A percentile compares a stretch with the other conserved stretches of the same genome.
Evolutionary conservation across 805 yeast species (phyloP).

Genomic region (Deakozyma indianensis): DNA sequence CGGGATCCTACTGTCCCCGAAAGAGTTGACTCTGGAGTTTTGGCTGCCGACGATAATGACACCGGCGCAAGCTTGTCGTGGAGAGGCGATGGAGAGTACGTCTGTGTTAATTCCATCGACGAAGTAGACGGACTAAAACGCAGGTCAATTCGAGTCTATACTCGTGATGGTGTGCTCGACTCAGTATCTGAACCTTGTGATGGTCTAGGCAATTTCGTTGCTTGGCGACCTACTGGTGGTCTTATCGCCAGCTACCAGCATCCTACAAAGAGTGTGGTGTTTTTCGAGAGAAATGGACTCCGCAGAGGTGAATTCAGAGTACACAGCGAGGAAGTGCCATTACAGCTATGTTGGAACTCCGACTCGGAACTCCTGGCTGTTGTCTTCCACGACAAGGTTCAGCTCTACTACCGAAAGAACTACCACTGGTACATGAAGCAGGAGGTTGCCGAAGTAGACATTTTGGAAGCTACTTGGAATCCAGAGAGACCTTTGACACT

Average conservation of each 20-base stretch:
- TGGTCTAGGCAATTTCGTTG: conserved; percentile 53
- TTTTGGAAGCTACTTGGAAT: conserved; percentile 30
- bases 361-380: conserved; percentile 69
- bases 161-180: conserved; percentile 57
- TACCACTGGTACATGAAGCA: conserved; percentile 94
- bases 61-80: conserved; percentile 46
- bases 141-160: conserved; percentile 72
- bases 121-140: conserved; percentile 28
- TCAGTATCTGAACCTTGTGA: conserved; percentile 85
- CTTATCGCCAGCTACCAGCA: conserved; percentile 73
- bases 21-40: conserved; percentile 52
- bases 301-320: conserved; percentile 76
- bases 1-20: conserved; percentile 82
- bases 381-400: conserved; percentile 46
- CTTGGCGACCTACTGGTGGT: conserved; percentile 91
- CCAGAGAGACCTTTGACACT: conserved; percentile 75
- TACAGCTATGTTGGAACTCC: conserved; percentile 60
- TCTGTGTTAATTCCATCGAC: conserved; percentile 55
- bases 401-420: conserved; percentile 81
- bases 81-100: conserved; percentile 90
- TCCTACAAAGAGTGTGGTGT: conserved; percentile 32
- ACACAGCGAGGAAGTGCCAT: conserved; percentile 29
- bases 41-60: conserved; percentile 38
- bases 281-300: conserved; percentile 87
- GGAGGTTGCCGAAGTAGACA: conserved; percentile 28